Percentiles rank a stretch among this genome's conserved stretches.
These are phyloP conservation scores for Leccinum arenicola DNA, from an alignment of 768 basidiomycete genomes.

Conservation along the genomic window DNA sequence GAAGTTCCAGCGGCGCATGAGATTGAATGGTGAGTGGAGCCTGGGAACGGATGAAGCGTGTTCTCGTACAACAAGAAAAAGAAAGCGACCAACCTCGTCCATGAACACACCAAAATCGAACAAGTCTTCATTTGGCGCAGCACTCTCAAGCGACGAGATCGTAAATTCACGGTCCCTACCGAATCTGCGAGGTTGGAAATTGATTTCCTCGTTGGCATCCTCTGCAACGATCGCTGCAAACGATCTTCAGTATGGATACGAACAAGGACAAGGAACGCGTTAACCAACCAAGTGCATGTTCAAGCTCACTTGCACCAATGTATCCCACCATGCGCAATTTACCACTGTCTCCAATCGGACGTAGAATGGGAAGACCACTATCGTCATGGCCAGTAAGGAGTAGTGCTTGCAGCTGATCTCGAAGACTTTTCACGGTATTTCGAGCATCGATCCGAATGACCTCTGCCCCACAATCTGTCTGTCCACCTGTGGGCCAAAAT, in stretches of 20 bases:
- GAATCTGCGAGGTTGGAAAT: constrained; percentile 52
- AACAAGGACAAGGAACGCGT: neutral
- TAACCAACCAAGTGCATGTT: constrained; percentile 81
- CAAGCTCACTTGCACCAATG: constrained; percentile 89
- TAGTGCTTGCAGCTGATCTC: constrained; percentile 62
- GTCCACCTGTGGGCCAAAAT: neutral
- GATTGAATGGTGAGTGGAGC: constrained; percentile 84
- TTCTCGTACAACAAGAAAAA: neutral
- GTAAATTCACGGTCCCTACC: constrained; percentile 41
- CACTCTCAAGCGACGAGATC: constrained; percentile 53
- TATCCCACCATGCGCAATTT: constrained; percentile 79
- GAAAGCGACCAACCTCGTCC: constrained; percentile 61
- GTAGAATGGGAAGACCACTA: constrained; percentile 84
- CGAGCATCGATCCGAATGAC: constrained; percentile 65
- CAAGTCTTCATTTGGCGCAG: constrained; percentile 40
- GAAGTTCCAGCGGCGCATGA: constrained; percentile 85
- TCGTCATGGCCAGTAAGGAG: constrained; percentile 64
- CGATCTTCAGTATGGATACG: neutral
- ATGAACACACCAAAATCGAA: constrained; percentile 88
- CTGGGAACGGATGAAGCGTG: constrained; percentile 35
- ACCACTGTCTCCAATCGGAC: constrained; percentile 41
- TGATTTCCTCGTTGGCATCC: constrained; percentile 61
- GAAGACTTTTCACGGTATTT: constrained; percentile 78
- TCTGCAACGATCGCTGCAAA: constrained; percentile 69
- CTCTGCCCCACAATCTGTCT: constrained; percentile 69